These are phyloP conservation scores for Pelargonium cotyledonis DNA, from an alignment of 441 rosid species.

Conservation along the genomic window DNA sequence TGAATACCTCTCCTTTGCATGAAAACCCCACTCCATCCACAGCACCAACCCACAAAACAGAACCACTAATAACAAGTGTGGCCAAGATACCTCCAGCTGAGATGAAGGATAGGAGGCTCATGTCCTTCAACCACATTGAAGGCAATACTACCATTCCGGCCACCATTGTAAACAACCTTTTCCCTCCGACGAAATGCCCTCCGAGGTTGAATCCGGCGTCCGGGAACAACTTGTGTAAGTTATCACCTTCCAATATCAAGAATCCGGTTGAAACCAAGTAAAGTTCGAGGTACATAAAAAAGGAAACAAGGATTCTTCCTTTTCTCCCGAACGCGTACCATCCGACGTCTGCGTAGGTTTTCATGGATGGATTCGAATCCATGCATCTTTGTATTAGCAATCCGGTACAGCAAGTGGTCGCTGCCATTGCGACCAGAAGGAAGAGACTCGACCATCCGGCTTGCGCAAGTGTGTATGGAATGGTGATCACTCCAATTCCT, in stretches of 20 bases:
- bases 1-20: neutral
- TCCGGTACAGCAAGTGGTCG: neutral
- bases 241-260: slow-evolving; percentile 1
- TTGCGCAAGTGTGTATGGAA: neutral
- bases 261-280: slow-evolving; percentile 3
- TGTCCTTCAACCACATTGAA: slow-evolving; percentile 7
- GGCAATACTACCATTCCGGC: slow-evolving; percentile 11
- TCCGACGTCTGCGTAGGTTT: neutral
- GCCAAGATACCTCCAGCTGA: slow-evolving; percentile 6
- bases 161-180: neutral
- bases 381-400: neutral
- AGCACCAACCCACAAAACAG: slow-evolving; percentile 12
- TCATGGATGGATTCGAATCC: neutral
- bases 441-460: neutral
- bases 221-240: slow-evolving; percentile 6
- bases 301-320: neutral
- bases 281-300: neutral
- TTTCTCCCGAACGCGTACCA: neutral
- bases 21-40: slow-evolving; percentile 4
- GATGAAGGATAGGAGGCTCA: slow-evolving; percentile 1
- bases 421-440: neutral
- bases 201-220: neutral
- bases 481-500: neutral
- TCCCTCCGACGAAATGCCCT: slow-evolving; percentile 8
- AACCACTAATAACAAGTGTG: neutral